Base-by-base conservation (phyloP, 148 eudicot genomes). In the Cornus controversa region DNA sequence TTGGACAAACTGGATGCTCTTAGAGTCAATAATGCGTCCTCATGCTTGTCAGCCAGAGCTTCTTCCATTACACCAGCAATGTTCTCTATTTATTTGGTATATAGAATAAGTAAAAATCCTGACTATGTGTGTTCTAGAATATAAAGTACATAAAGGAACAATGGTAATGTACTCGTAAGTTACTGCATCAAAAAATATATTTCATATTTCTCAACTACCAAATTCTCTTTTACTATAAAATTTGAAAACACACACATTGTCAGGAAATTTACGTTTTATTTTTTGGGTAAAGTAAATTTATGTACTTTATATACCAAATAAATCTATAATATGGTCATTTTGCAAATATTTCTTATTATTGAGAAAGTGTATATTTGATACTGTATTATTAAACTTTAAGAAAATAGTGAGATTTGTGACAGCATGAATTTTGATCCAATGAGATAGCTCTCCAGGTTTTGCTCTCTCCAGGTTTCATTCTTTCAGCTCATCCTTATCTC, bases 321-420 rank as follows among this genome's bases (percentile, higher is more conserved):
- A 53, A 69, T 77, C 24, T 22, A 45, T 47, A 60, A 27, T 42
- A 42, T 6, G 27, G n/a, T 66, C 6, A 15, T n/a, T 60, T 60
- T 60, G 64, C 24, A 60, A 60, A 8, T 3, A 20, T 15, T 22
- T n/a, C 24, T 22, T 18, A 4, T n/a, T 29, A 76, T 8, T 11
- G 28, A 6, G 60, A 42, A 58, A 68, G 15, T 31, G 13, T 23
- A 66, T n/a, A 22, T 8, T 31, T 68, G 28, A 40, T 45, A 23
- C 37, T n/a, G 31, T 4, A 47, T 67, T 36, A 26, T 29, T 50
- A 34, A 22, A 69, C 73, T 77, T 77, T 24, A 31, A 77, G 42
- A 76, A 69, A 6, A 69, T 29, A 26, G 66, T 6, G 23, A 60
- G 2, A 16, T 50, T 50, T 67, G 40, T 63, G 67, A 79, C 71